Conservation (phyloP, 1,284 basidiomycete species). For the Lignosus rhinocerotis region DNA sequence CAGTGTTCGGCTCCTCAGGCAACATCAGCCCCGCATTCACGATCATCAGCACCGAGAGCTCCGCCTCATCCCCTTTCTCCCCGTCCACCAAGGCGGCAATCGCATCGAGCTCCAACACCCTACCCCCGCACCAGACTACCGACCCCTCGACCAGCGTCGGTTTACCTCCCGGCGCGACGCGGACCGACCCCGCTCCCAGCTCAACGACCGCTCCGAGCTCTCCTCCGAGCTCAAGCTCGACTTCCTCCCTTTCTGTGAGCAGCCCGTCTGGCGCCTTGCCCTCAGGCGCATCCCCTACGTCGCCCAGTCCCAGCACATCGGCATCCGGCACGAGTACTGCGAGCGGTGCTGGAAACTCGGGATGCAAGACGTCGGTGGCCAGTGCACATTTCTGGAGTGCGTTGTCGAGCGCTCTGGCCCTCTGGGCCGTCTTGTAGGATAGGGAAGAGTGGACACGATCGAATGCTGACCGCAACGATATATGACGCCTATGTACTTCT, state of each 20-base stretch:
- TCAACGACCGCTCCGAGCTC: not conserved
- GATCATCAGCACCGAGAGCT: conserved; percentile 31
- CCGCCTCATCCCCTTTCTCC: conserved; percentile 2
- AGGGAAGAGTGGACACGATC: not conserved
- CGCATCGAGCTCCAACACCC: conserved; percentile 10
- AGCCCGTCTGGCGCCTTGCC: not conserved
- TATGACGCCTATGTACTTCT: not conserved
- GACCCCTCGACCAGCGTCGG: conserved; percentile 2
- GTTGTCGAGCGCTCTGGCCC: not conserved
- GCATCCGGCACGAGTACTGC: not conserved
- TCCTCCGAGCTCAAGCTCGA: not conserved
- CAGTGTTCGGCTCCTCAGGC: conserved; percentile 55
- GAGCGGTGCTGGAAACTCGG: conserved; percentile 1
- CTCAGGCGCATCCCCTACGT: not conserved
- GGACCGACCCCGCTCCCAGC: not conserved
- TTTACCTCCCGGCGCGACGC: conserved; percentile 3
- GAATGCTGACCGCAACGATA: not conserved
- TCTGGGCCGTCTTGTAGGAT: conserved; percentile 1
- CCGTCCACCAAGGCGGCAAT: not conserved
- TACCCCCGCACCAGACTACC: conserved; percentile 10
- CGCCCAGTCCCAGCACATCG: not conserved
- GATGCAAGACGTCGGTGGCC: not conserved
- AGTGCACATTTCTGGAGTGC: not conserved
- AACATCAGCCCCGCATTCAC: conserved; percentile 43
- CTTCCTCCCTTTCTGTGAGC: not conserved